A percentile compares a stretch with the other conserved stretches of the same genome.
Conservation (phyloP, 495 filamentous ascomycete species). For the Xylaria sp. region DNA sequence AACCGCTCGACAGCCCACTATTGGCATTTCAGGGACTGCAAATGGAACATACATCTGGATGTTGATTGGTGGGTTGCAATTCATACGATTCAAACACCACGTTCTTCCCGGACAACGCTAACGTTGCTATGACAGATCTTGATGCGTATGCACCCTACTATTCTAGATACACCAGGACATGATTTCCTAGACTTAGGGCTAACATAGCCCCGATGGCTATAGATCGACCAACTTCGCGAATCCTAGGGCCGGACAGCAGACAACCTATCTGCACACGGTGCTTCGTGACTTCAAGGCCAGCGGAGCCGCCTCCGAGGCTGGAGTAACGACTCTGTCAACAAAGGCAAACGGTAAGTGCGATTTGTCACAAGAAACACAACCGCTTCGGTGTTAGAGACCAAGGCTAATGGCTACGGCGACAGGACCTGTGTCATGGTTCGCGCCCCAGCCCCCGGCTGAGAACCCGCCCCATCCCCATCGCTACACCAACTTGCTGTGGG, state of each 20-base stretch:
- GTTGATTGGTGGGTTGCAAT: constrained; percentile 49
- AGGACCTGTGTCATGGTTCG: constrained; percentile 50
- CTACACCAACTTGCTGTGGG: constrained; percentile 54
- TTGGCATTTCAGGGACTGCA: constrained; percentile 46
- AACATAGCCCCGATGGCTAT: not conserved
- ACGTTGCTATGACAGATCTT: constrained; percentile 37
- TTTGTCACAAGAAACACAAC: not conserved
- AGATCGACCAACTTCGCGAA: constrained; percentile 51
- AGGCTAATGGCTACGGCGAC: constrained; percentile 31
- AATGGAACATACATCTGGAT: constrained; percentile 53
- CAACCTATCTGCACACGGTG: constrained; percentile 54
- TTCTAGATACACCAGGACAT: not conserved
- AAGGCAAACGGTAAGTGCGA: constrained; percentile 10
- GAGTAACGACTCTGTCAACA: constrained; percentile 47
- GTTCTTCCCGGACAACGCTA: not conserved
- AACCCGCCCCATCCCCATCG: constrained; percentile 53
- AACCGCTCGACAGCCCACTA: constrained; percentile 48
- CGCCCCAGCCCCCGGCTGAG: constrained; percentile 52
- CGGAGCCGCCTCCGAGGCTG: constrained; percentile 37
- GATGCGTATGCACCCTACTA: constrained; percentile 47
- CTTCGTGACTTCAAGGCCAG: constrained; percentile 53
- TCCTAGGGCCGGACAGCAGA: constrained; percentile 41
- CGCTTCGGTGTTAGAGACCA: not conserved
- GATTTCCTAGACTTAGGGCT: not conserved
- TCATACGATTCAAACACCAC: not conserved